phyloP scores from a whole-genome alignment of 208 protist genomes.

The Leishmania tropica region DNA sequence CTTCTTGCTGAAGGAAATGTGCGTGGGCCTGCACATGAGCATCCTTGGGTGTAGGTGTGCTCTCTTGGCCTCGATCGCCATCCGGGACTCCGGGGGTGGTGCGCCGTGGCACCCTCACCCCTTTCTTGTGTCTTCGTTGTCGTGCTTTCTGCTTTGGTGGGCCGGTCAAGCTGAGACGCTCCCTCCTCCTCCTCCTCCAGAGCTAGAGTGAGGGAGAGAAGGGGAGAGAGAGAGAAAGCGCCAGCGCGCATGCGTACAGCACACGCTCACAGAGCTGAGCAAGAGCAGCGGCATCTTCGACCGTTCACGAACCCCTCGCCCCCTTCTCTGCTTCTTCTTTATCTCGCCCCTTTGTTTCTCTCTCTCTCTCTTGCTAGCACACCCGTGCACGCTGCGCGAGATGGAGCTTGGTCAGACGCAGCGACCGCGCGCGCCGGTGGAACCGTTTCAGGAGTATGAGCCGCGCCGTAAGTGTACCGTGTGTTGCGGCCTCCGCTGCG shows the following conservation, averaged over 20 bases:
- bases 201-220: not conserved
- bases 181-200: not conserved
- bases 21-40: not conserved
- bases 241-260: not conserved
- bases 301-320: not conserved
- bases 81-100: not conserved
- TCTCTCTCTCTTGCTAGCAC: not conserved
- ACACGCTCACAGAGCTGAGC: not conserved
- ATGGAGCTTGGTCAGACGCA: conserved; percentile 74
- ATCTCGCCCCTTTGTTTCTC: conserved; percentile 3
- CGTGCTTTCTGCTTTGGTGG: not conserved
- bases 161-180: not conserved
- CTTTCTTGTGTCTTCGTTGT: not conserved
- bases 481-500: conserved; percentile 70
- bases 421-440: conserved; percentile 49
- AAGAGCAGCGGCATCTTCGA: not conserved
- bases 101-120: not conserved
- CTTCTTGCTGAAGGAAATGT: not conserved
- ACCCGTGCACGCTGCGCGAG: not conserved
- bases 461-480: conserved; percentile 72
- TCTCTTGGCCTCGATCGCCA: not conserved
- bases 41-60: not conserved
- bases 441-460: conserved; percentile 58
- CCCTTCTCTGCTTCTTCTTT: not conserved
- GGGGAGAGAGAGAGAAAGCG: too few species aligned